These are phyloP conservation scores for Zostera marina DNA, from an alignment of 116 monocot species.

Conservation along the genomic window DNA sequence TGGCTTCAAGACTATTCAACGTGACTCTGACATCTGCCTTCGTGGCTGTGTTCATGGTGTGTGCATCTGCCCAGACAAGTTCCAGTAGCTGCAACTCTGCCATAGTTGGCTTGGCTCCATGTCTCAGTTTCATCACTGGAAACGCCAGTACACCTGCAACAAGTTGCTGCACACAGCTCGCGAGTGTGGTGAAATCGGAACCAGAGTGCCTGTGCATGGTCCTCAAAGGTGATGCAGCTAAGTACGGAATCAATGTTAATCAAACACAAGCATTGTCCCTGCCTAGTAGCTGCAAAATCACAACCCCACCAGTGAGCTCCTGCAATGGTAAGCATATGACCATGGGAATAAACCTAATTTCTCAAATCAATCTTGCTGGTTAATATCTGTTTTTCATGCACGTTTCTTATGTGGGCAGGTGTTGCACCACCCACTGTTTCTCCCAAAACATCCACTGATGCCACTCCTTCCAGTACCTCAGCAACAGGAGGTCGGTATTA, in stretches of 20 bases:
- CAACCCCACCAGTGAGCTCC: conserved; percentile 18
- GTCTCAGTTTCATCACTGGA: conserved; percentile 10
- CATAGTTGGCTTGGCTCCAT: conserved; percentile 9
- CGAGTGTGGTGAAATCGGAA: conserved; percentile 8
- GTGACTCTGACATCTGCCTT: not conserved
- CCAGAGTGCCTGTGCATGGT: conserved; percentile 19
- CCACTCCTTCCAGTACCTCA: not conserved
- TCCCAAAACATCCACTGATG: not conserved
- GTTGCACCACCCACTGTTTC: not conserved
- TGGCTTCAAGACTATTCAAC: not conserved
- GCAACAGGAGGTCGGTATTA: conserved; percentile 1
- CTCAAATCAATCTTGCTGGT: not conserved
- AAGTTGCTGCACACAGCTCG: conserved; percentile 13
- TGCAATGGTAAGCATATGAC: conserved; percentile 16
- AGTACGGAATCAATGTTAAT: conserved; percentile 17
- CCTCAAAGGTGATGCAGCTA: conserved; percentile 7
- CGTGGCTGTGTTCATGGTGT: not conserved
- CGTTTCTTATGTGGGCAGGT: not conserved
- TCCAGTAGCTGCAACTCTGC: conserved; percentile 4
- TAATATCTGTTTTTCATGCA: not conserved
- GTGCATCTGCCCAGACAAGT: not conserved
- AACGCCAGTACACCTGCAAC: not conserved
- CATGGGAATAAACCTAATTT: not conserved
- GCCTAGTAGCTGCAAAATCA: conserved; percentile 28
- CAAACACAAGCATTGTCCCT: conserved; percentile 21